Conservation (phyloP, 73 alveolate species). For the Symbiodinium pilosum region DNA sequence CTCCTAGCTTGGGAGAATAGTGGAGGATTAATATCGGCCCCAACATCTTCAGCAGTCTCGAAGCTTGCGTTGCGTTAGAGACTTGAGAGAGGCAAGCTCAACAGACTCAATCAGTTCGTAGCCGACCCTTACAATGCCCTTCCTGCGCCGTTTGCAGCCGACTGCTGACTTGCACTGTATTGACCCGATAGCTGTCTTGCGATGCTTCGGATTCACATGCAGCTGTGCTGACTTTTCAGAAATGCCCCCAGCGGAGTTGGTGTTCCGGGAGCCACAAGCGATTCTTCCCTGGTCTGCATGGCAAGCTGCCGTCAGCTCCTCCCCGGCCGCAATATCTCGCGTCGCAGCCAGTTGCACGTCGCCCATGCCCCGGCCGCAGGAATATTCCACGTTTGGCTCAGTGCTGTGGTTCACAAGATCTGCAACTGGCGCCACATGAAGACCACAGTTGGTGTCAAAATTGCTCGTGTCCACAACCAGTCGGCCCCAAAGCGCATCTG, state of each 20-base stretch:
- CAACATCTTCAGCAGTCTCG: too few species aligned
- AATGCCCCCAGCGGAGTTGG: background rate
- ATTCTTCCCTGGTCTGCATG: background rate
- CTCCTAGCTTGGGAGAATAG: too few species aligned
- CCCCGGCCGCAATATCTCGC: background rate
- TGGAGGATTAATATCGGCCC: too few species aligned
- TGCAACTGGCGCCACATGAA: constrained; percentile 39
- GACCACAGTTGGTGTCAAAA: constrained; percentile 4
- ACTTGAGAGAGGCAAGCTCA: too few species aligned
- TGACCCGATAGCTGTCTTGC: too few species aligned
- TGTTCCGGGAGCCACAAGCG: background rate
- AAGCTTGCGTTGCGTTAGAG: background rate
- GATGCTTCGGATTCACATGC: too few species aligned
- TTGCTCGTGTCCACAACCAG: constrained; percentile 30
- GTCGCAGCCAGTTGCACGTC: background rate
- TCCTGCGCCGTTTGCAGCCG: too few species aligned
- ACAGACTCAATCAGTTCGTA: too few species aligned
- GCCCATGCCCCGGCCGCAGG: background rate
- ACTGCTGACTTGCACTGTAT: too few species aligned
- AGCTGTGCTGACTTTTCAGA: too few species aligned
- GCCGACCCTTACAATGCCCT: too few species aligned
- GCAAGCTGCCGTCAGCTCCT: constrained; percentile 10
- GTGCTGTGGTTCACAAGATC: constrained; percentile 44
- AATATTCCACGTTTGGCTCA: background rate
- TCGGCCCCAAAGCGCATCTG: constrained; percentile 86